Evolutionary conservation across 805 yeast species (phyloP).

Genomic region (Monosporozyma servazzii): DNA sequence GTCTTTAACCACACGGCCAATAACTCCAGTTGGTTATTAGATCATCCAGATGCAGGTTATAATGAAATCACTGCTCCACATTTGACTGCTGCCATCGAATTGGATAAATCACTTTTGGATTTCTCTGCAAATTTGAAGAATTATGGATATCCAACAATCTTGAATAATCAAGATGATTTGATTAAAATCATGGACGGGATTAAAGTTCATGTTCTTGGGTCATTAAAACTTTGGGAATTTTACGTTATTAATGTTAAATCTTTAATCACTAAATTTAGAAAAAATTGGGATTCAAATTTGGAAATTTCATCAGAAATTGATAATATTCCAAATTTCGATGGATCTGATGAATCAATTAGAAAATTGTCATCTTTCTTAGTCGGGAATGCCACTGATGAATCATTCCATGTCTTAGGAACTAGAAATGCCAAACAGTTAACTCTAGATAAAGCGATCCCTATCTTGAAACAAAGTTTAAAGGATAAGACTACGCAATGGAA

Average conservation of each 20-base stretch:
- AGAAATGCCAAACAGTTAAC: conserved; percentile 52
- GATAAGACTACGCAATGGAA: conserved; percentile 28
- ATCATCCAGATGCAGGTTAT: conserved; percentile 88
- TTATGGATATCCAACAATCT: conserved; percentile 52
- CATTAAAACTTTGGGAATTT: conserved; percentile 75
- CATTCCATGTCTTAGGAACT: conserved; percentile 36
- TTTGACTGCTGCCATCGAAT: conserved; percentile 70
- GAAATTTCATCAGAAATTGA: conserved; percentile 25
- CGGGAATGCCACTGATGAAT: conserved; percentile 29
- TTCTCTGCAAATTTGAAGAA: conserved; percentile 51
- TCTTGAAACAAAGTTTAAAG: conserved; percentile 36
- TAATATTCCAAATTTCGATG: conserved; percentile 31
- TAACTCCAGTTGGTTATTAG: conserved; percentile 76
- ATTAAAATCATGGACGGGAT: conserved; percentile 57
- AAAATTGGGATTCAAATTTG: conserved; percentile 25
- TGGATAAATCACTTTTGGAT: conserved; percentile 59
- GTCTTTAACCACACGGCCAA: conserved; percentile 94
- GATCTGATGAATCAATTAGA: not conserved
- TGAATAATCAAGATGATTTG: conserved; percentile 47
- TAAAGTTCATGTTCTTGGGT: conserved; percentile 54
- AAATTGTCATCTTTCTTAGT: conserved; percentile 43
- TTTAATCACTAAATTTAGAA: conserved; percentile 34
- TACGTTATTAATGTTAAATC: conserved; percentile 57
- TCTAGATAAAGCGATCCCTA: conserved; percentile 39
- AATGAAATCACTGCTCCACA: conserved; percentile 85